A percentile compares a stretch with the other conserved stretches of the same genome.
Conservation (phyloP, 2,329 filamentous ascomycete genomes). For the Trichoderma sp. region DNA sequence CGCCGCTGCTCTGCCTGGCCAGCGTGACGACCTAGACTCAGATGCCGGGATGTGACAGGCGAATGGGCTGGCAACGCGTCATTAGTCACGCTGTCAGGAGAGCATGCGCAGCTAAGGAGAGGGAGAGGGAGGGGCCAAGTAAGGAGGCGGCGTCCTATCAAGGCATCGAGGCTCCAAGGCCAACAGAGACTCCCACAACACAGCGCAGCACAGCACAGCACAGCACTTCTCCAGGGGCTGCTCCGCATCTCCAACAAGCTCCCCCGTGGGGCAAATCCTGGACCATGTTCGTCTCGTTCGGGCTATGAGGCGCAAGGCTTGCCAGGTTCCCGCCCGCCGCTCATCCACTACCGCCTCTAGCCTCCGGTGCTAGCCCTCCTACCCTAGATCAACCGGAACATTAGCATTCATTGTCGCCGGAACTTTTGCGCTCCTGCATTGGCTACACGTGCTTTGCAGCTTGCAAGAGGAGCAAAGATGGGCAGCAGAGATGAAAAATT, state of each 20-base stretch:
- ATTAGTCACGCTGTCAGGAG: conserved; percentile 24
- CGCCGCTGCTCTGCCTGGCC: conserved; percentile 1
- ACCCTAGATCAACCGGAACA: conserved; percentile 8
- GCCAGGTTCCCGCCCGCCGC: conserved; percentile 17
- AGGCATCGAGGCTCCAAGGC: background rate
- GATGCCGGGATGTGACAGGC: conserved; percentile 19
- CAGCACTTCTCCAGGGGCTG: background rate
- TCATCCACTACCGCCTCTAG: conserved; percentile 16
- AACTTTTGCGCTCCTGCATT: conserved; percentile 14
- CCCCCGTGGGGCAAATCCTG: conserved; percentile 20
- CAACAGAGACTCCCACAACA: background rate
- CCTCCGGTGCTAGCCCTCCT: conserved; percentile 21
- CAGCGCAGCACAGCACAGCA: background rate
- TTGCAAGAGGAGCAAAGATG: background rate
- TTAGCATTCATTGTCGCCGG: background rate
- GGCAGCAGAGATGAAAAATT: background rate
- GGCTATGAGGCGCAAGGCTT: background rate
- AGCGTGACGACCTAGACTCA: conserved; percentile 23
- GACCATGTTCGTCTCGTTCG: background rate
- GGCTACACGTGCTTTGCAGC: background rate
- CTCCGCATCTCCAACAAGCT: conserved; percentile 22
- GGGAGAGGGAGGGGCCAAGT: conserved; percentile 1
- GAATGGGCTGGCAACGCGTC: conserved; percentile 22
- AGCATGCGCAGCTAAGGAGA: conserved; percentile 17
- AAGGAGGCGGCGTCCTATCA: background rate